Base-by-base conservation (phyloP, 2,329 filamentous ascomycete species). In the Arachnopeziza araneosa region DNA sequence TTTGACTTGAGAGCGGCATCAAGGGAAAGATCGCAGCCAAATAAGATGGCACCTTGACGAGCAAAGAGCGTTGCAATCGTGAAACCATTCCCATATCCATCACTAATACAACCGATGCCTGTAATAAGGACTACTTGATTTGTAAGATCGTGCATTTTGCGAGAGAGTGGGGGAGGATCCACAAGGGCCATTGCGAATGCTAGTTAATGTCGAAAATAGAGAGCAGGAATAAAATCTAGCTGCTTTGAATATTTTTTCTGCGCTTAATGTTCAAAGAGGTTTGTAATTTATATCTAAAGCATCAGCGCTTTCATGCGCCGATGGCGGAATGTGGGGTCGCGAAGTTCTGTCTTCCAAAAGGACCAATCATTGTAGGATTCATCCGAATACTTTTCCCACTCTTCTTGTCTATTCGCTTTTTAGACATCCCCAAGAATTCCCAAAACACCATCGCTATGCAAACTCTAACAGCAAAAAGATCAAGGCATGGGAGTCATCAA, bases 401-500 rank as follows among this genome's bases (percentile, higher is more conserved):
- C 44, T 44, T 44, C 17, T 44, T 44, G 36, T 44, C 36, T 19
- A 44, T 3, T 19, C 3, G 4, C 10, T 44, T 14, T 44, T 7
- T 44, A 19, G 36, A 44, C 17, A 44, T 7, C 36, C 10, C 36
- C 5, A 44, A 17, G 2, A 44, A 17, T 17, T 4, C 36, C 4
- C 36, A 5, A 55, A 75, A 77, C 74, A 70, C 75, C 75, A 70
- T 72, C 74, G 75, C 75, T 75, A 77, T 77, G 74, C 75, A 75
- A 64, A 57, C 56, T 56, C 55, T 52, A 54, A 60, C 19, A 48
- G 21, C 22, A 57, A 56, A 32, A 52, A 3, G 8, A 50, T 69
- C 63, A 72, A 56, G 70, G 70, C 55, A 71, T 70, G 9, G 78
- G 80, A 56, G 82, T 79, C 69, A 89, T 84, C 64, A 90, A 75